Percentiles rank a stretch among this genome's conserved stretches.
These are phyloP conservation scores for Aspergillus mulundensis DNA, from an alignment of 495 filamentous ascomycete genomes.

Conservation along the genomic window DNA sequence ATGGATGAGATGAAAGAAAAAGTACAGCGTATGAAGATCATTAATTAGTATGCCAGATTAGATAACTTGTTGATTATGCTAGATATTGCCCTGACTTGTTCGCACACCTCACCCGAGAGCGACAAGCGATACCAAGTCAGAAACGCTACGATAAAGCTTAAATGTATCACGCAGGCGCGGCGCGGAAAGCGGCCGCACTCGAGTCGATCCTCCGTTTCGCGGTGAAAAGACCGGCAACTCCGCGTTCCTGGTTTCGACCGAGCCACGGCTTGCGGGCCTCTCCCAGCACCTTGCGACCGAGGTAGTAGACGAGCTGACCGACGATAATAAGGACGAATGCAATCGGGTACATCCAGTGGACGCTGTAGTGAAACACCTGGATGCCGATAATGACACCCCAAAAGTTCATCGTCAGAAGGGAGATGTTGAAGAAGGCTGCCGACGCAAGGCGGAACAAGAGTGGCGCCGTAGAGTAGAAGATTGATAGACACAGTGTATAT, in stretches of 20 bases:
- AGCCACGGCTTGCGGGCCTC: constrained; percentile 95
- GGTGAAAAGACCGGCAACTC: constrained; percentile 79
- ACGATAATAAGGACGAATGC: constrained; percentile 89
- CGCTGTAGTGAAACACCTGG: constrained; percentile 70
- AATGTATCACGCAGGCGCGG: neutral
- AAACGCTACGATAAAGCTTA: neutral
- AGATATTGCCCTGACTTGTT: neutral
- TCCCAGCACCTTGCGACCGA: constrained; percentile 69
- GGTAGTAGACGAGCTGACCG: constrained; percentile 78
- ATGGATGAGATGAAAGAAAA: too few species aligned
- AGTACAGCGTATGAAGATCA: neutral
- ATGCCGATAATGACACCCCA: constrained; percentile 93
- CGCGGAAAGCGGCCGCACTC: constrained; percentile 1
- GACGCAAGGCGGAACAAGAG: constrained; percentile 81
- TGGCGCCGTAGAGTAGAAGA: constrained; percentile 87
- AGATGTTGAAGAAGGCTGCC: constrained; percentile 96
- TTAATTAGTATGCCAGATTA: neutral
- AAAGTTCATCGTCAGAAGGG: constrained; percentile 89
- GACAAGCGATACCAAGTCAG: neutral
- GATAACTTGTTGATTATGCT: neutral
- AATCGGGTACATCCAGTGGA: constrained; percentile 92
- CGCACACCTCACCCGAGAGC: too few species aligned
- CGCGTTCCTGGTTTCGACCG: constrained; percentile 75
- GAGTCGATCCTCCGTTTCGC: constrained; percentile 72
- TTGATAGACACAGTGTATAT: constrained; percentile 73